Conservation (phyloP, 805 yeast species). For the Ogataea wickerhamii region DNA sequence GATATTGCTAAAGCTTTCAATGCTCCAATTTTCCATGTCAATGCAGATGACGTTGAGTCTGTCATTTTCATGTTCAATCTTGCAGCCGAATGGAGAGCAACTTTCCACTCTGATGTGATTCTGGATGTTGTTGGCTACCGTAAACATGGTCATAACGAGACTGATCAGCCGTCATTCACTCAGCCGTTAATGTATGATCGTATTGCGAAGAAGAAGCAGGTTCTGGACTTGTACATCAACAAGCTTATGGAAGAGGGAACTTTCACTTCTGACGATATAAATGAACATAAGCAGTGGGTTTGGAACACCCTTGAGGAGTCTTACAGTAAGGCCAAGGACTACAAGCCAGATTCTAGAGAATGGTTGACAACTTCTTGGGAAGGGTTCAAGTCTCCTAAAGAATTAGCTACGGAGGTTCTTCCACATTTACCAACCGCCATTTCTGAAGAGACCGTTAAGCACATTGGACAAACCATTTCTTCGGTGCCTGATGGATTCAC, state of each 20-base stretch:
- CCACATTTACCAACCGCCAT: conserved; percentile 97
- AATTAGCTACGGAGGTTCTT: conserved; percentile 89
- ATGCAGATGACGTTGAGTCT: conserved; percentile 96
- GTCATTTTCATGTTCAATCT: conserved; percentile 86
- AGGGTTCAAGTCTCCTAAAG: conserved; percentile 96
- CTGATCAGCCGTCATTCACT: conserved; percentile 98
- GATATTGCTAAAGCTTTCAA: conserved; percentile 95
- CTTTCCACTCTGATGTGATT: conserved; percentile 94
- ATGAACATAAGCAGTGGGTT: conserved; percentile 97
- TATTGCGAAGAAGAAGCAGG: conserved; percentile 85
- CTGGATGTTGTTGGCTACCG: conserved; percentile 98
- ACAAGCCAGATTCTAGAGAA: conserved; percentile 87
- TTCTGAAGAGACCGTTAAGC: conserved; percentile 62
- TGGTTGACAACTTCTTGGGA: conserved; percentile 99
- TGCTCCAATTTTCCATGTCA: conserved; percentile 99
- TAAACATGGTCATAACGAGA: conserved; percentile 98
- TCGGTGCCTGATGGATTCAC: conserved; percentile 85
- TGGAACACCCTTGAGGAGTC: conserved; percentile 93
- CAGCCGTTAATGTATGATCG: conserved; percentile 96
- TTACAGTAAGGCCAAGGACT: conserved; percentile 82
- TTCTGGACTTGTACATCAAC: conserved; percentile 78
- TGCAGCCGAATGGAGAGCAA: conserved; percentile 98
- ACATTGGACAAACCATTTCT: conserved; percentile 74
- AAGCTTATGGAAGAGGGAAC: conserved; percentile 82
- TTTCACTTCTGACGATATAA: conserved; percentile 84